phyloP scores from a whole-genome alignment of 371 early-diverging fungal genomes.

The Capniomyces stellatus region DNA sequence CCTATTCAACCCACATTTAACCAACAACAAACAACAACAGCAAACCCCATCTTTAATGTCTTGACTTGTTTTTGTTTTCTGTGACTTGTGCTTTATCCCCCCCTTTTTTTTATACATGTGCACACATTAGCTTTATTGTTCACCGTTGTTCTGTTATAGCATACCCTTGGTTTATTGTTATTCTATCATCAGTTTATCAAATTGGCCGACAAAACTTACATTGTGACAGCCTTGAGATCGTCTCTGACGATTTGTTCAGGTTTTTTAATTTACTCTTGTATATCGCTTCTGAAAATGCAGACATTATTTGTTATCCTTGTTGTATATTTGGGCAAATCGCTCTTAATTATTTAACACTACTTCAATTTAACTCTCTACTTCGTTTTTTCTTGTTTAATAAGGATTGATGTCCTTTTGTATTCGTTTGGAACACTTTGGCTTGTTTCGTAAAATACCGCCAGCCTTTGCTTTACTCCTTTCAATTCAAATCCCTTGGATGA shows the following conservation, averaged over 20 bases:
- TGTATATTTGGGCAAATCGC: too few relatives aligned
- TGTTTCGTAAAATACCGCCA: too few relatives aligned
- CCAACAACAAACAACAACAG: neutral
- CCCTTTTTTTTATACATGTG: neutral
- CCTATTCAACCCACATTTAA: conserved; percentile 3
- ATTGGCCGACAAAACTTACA: neutral
- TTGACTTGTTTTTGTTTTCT: neutral
- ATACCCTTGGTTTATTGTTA: neutral
- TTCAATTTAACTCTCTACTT: too few relatives aligned
- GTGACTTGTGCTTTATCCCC: neutral
- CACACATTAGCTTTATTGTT: neutral
- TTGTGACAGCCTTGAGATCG: conserved; percentile 7
- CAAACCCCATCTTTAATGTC: neutral
- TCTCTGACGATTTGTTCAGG: neutral
- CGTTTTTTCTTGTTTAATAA: too few relatives aligned
- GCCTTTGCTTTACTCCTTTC: too few relatives aligned
- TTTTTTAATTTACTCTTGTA: conserved; percentile 1
- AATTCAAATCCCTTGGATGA: too few relatives aligned
- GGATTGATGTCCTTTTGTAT: too few relatives aligned
- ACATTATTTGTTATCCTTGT: too few relatives aligned
- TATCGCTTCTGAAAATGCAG: conserved; percentile 3
- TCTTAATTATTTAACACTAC: too few relatives aligned
- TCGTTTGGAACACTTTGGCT: too few relatives aligned
- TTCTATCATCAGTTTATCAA: neutral
- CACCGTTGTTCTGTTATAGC: neutral